Base-by-base conservation (phyloP, 73 alveolate genomes). In the Paramecium bursaria region DNA sequence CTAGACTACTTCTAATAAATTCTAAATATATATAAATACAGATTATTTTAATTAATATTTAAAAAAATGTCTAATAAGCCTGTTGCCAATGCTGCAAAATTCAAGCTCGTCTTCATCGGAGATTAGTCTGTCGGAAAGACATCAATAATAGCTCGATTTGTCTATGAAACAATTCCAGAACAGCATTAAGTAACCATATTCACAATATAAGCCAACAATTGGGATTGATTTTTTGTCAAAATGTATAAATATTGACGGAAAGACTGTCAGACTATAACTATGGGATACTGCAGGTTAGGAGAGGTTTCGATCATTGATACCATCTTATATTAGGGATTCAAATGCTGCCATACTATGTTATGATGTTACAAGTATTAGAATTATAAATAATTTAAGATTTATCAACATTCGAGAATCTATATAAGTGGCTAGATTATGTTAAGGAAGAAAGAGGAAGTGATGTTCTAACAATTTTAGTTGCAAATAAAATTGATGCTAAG, bases 151-250 rank as follows among this genome's bases (percentile, higher is more conserved):
- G 86, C 86, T 67, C 85, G 97, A 19, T 94, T 92, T 88, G 90
- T 92, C 73, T 88, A 95, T 60, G 98, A 93, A 50, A 31, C 61
- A 39, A 53, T 79, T 31, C 76, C 75, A 26, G 49, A 22, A 50
- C 14, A 46, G 9, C 85, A 79, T 44, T 17, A 53, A 35, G 89
- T 79, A 79, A n/a, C 30, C 4, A 11, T 2, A 7, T 48, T 57
- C 21, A 60, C 47, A 49, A 75, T 48, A 31, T 30, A 79, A 95
- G 92, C 97, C 98, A 7, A 93, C 98, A 31, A 94, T 96, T 51
- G 99, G 99, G 13, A 96, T 95, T 0, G 99, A 96, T 85, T 96
- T 96, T 86, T 86, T 96, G 87, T 92, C 98, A 2, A 93, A 96
- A 88, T 90, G 97, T 44, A 85, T 94, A 73, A 85, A 89, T 74